Percentiles rank a stretch among this genome's conserved stretches.
These are phyloP conservation scores for Capronia coronata DNA, from an alignment of 2,329 filamentous ascomycete species.

Conservation along the genomic window DNA sequence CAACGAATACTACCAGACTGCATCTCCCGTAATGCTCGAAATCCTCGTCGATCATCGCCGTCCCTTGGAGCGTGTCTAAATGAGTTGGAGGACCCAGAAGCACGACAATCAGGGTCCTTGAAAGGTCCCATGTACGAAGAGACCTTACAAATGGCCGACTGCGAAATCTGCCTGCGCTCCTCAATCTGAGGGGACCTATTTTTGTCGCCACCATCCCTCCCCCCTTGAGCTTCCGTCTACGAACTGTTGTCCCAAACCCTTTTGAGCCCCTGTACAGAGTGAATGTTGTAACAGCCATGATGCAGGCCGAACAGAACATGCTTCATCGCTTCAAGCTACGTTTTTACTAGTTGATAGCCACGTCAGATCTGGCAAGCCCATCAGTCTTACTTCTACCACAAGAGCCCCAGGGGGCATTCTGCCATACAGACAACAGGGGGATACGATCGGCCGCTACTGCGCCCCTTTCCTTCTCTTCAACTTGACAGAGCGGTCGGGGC, in stretches of 20 bases:
- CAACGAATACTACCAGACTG: no score
- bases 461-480: not conserved
- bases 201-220: conserved; percentile 21
- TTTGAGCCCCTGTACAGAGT: not conserved
- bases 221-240: conserved; percentile 3
- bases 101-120: not conserved
- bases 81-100: not conserved
- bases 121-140: not conserved
- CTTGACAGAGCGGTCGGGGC: not conserved
- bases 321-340: conserved; percentile 4
- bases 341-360: conserved; percentile 13
- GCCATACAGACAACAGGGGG: not conserved
- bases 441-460: conserved; percentile 1
- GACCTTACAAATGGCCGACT: not conserved
- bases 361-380: conserved; percentile 9
- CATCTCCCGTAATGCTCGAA: not conserved
- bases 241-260: not conserved
- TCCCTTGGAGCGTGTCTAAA: conserved; percentile 7
- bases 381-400: not conserved
- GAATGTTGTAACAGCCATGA: conserved; percentile 2
- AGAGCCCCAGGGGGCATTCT: no score
- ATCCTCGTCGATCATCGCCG: not conserved
- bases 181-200: conserved; percentile 15
- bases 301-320: conserved; percentile 2
- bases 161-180: not conserved